Evolutionary conservation across 208 protist species (phyloP).

Genomic region (Leishmania braziliensis): DNA sequence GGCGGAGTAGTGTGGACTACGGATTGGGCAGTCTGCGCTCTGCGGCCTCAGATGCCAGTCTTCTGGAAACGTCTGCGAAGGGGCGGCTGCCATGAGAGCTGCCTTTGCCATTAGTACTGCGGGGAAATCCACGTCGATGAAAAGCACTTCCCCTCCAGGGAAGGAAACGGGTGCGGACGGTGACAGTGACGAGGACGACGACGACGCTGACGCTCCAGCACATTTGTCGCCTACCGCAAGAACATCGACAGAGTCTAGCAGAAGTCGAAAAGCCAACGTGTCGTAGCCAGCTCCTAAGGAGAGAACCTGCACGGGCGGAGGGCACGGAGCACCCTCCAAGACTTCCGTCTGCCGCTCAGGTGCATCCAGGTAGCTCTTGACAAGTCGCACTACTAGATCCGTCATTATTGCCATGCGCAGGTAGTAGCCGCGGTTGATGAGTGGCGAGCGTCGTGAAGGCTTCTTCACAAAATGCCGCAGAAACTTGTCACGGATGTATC

Average conservation of each 20-base stretch:
- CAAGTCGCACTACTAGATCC: conserved; percentile 54
- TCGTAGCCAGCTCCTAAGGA: conserved; percentile 91
- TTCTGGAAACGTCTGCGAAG: conserved; percentile 47
- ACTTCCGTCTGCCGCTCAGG: conserved; percentile 2
- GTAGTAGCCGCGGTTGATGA: conserved; percentile 92
- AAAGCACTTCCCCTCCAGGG: conserved; percentile 39
- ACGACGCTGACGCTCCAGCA: neutral
- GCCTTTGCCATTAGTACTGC: conserved; percentile 79
- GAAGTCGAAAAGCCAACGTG: conserved; percentile 73
- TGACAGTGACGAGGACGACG: neutral
- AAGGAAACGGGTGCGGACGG: neutral
- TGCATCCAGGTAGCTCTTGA: conserved; percentile 22
- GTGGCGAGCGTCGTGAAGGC: conserved; percentile 73
- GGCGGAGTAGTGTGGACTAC: conserved; percentile 51
- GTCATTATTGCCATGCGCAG: conserved; percentile 85
- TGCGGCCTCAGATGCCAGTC: conserved; percentile 34
- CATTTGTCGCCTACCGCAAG: neutral
- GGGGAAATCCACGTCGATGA: conserved; percentile 86
- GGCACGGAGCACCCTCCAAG: neutral
- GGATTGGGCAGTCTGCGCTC: conserved; percentile 18
- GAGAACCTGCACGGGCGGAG: conserved; percentile 67
- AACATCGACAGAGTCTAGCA: conserved; percentile 34
- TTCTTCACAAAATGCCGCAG: conserved; percentile 86
- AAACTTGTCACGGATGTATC: conserved; percentile 79
- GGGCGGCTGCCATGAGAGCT: conserved; percentile 65